A percentile compares a stretch with the other conserved stretches of the same genome.
Conservation (phyloP, 495 filamentous ascomycete species). For the Podospora tetraspora region DNA sequence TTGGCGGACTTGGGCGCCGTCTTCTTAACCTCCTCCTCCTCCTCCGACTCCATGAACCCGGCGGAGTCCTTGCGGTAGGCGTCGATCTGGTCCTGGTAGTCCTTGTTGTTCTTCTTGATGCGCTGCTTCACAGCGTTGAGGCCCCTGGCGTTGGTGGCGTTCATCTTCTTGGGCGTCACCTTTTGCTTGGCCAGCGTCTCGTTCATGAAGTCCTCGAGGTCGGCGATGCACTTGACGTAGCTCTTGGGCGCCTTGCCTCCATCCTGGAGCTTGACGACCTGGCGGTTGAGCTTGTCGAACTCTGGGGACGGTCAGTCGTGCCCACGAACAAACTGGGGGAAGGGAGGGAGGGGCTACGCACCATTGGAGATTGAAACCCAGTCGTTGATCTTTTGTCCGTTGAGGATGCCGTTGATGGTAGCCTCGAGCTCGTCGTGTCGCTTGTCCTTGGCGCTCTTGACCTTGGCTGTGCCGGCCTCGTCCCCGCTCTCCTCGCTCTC, state of each 20-base stretch:
- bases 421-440: conserved; percentile 87
- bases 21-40: conserved; percentile 59
- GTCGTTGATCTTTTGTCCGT: conserved; percentile 94
- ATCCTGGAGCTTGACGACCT: conserved; percentile 72
- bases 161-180: conserved; percentile 96
- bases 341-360: conserved; percentile 34
- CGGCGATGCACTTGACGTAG: conserved; percentile 88
- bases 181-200: conserved; percentile 93
- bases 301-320: conserved; percentile 47
- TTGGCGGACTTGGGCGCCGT: conserved; percentile 41
- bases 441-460: conserved; percentile 98
- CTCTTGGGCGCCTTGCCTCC: conserved; percentile 74
- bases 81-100: conserved; percentile 81
- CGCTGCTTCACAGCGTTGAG: conserved; percentile 95
- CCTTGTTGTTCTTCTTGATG: conserved; percentile 97
- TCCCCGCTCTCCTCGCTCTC: conserved; percentile 81
- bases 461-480: conserved; percentile 65
- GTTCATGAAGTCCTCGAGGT: conserved; percentile 92
- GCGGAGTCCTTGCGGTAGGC: conserved; percentile 79
- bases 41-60: conserved; percentile 79
- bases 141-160: conserved; percentile 86
- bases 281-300: conserved; percentile 95
- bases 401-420: conserved; percentile 84
- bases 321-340: conserved; percentile 13
- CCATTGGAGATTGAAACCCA: conserved; percentile 89